These are phyloP conservation scores for Apiospora rasikravindrae DNA, from an alignment of 2,329 filamentous ascomycete genomes.

Conservation along the genomic window DNA sequence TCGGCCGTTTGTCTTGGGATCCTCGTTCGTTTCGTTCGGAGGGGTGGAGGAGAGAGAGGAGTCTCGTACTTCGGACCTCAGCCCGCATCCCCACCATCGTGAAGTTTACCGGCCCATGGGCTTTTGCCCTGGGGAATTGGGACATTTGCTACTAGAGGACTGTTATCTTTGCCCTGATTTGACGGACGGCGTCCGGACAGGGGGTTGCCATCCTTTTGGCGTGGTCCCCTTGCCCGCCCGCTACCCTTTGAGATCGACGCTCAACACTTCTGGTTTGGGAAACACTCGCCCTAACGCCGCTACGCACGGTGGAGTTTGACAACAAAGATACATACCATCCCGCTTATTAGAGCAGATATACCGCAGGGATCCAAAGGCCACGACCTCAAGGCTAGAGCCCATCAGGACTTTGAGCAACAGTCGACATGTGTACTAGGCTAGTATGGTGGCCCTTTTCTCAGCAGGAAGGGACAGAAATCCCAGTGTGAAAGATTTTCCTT, in stretches of 20 bases:
- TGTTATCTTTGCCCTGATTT: conserved; percentile 3
- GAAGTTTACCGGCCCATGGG: conserved; percentile 7
- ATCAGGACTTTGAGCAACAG: neutral
- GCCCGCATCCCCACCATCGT: conserved; percentile 11
- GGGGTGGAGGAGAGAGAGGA: neutral
- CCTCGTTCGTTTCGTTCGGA: neutral
- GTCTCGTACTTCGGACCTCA: neutral
- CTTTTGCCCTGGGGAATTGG: neutral
- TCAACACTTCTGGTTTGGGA: neutral
- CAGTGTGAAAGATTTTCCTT: neutral
- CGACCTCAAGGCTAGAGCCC: neutral
- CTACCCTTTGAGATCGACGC: neutral
- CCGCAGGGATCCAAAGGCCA: neutral
- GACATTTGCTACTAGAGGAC: neutral
- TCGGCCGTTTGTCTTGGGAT: neutral
- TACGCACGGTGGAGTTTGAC: neutral
- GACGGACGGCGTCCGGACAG: neutral
- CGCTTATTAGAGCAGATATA: conserved; percentile 8
- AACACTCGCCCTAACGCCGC: neutral
- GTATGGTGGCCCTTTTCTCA: neutral
- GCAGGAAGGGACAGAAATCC: neutral
- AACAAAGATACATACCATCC: neutral
- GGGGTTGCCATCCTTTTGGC: neutral
- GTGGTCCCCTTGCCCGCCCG: neutral
- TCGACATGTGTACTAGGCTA: neutral